These are phyloP conservation scores for Candolleomyces eurysporus DNA, from an alignment of 768 basidiomycete genomes.

Conservation along the genomic window DNA sequence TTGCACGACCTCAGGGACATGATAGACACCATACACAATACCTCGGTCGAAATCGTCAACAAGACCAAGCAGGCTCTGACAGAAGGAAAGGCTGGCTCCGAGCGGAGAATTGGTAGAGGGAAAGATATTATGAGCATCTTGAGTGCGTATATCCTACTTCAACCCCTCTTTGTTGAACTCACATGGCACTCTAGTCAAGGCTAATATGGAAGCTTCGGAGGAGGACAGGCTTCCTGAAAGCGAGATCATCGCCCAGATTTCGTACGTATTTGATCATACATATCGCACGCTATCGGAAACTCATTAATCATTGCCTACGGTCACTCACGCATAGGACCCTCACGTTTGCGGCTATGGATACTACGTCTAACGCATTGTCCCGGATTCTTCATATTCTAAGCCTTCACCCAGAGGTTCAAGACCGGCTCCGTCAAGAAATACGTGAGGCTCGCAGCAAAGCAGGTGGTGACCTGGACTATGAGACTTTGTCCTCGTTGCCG, in stretches of 20 bases:
- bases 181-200: constrained; percentile 4
- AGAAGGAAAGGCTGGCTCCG: constrained; percentile 32
- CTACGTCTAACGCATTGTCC: constrained; percentile 35
- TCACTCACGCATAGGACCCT: constrained; percentile 23
- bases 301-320: not conserved
- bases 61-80: constrained; percentile 33
- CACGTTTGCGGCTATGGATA: constrained; percentile 42
- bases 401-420: constrained; percentile 34
- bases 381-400: constrained; percentile 33
- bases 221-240: constrained; percentile 30
- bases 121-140: constrained; percentile 49
- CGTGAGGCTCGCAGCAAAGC: constrained; percentile 21
- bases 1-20: constrained; percentile 29
- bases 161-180: not conserved
- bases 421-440: constrained; percentile 34
- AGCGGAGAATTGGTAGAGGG: constrained; percentile 33
- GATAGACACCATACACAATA: constrained; percentile 32
- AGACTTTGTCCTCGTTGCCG: constrained; percentile 32
- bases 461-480: constrained; percentile 29
- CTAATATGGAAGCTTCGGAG: constrained; percentile 17
- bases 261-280: constrained; percentile 15
- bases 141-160: constrained; percentile 19
- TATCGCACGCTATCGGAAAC: not conserved
- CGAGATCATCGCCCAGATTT: constrained; percentile 35
- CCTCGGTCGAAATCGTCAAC: constrained; percentile 33